phyloP scores from a whole-genome alignment of 1,139 yeast species.

The Pichia sp. region DNA sequence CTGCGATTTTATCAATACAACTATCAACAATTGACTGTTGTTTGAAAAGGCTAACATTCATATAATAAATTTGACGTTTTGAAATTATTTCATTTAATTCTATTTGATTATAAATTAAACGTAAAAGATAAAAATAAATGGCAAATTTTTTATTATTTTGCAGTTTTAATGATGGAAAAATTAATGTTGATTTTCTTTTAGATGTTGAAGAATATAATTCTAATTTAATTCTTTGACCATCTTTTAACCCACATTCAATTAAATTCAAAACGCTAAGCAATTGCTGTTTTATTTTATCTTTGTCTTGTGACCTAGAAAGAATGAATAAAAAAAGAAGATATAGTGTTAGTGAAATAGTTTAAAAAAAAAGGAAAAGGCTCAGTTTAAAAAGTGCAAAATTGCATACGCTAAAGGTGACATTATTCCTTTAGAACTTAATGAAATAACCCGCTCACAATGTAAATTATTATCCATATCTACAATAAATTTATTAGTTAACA shows the following conservation, averaged over 20 bases:
- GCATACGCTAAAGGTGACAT: too few relatives aligned
- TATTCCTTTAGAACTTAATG: too few relatives aligned
- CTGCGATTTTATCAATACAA: conserved; percentile 33
- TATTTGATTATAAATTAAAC: conserved; percentile 19
- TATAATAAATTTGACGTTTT: conserved; percentile 59
- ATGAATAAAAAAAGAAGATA: too few relatives aligned
- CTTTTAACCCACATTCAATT: conserved; percentile 11
- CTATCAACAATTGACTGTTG: conserved; percentile 42
- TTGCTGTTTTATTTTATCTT: neutral
- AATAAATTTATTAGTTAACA: too few relatives aligned
- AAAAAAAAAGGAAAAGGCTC: neutral
- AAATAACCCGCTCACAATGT: too few relatives aligned
- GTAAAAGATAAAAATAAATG: conserved; percentile 21
- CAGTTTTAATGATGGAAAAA: conserved; percentile 19
- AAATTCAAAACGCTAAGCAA: neutral
- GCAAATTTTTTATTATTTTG: conserved; percentile 18
- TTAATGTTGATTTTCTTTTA: neutral
- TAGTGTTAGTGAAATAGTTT: neutral
- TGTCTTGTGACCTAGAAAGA: too few relatives aligned
- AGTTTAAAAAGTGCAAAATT: neutral
- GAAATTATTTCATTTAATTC: conserved; percentile 34
- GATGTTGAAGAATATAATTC: neutral
- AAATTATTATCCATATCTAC: too few relatives aligned
- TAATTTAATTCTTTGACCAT: conserved; percentile 8
- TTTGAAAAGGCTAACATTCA: conserved; percentile 51